A percentile compares a stretch with the other conserved stretches of the same genome.
phyloP scores from a whole-genome alignment of 768 basidiomycete genomes.

The Leccinellum albellum region DNA sequence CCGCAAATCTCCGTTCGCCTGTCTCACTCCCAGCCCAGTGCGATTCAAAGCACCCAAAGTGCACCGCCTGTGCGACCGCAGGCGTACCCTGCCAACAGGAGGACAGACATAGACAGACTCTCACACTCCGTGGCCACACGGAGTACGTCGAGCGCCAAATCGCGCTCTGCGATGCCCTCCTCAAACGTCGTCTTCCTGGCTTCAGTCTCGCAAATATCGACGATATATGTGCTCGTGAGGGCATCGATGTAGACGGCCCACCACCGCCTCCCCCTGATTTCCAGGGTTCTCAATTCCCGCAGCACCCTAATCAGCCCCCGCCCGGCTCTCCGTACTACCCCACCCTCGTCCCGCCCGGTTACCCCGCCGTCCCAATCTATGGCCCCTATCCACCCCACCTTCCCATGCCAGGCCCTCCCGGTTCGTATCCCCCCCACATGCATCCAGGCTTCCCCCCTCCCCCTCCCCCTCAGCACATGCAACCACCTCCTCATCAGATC shows the following conservation, averaged over 20 bases:
- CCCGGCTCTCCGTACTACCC: conserved; percentile 32
- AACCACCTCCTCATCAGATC: conserved; percentile 36
- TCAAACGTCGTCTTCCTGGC: conserved; percentile 67
- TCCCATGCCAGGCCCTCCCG: conserved; percentile 37
- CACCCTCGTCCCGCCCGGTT: conserved; percentile 41
- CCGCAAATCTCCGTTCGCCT: conserved; percentile 74
- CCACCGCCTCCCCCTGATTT: conserved; percentile 28
- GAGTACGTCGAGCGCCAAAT: conserved; percentile 81
- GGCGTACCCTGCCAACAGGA: conserved; percentile 82
- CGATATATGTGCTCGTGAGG: conserved; percentile 59
- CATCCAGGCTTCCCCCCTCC: conserved; percentile 58
- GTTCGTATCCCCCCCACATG: conserved; percentile 52
- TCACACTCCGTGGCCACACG: conserved; percentile 80
- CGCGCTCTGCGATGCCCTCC: conserved; percentile 70
- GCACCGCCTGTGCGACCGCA: conserved; percentile 79
- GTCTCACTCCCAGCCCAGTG: conserved; percentile 53
- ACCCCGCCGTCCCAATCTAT: conserved; percentile 41
- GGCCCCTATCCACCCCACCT: conserved; percentile 42
- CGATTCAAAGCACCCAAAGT: conserved; percentile 86
- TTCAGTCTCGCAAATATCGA: conserved; percentile 69
- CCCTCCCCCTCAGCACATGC: conserved; percentile 38
- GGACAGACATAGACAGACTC: conserved; percentile 81
- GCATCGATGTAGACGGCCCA: conserved; percentile 47
- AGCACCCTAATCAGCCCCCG: conserved; percentile 22
- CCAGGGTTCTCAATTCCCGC: conserved; percentile 35